Evolutionary conservation across 106 monocot species (phyloP).

Genomic region (Acorus gramineus): DNA sequence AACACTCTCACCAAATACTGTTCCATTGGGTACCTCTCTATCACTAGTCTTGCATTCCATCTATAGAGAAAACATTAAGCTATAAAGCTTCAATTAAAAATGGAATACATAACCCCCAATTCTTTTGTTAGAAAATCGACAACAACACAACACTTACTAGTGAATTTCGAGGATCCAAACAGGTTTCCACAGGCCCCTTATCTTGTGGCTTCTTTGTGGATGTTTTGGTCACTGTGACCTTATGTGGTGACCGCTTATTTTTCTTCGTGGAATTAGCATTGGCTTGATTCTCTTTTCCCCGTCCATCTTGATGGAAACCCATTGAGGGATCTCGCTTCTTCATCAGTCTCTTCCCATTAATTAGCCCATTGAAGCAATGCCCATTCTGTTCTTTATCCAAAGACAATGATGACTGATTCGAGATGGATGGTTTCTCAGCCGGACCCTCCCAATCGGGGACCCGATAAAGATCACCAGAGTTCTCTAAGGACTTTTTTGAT

Average conservation of each 20-base stretch:
- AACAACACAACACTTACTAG: too few relatives aligned
- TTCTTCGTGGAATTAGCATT: conserved; percentile 22
- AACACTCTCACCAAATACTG: conserved; percentile 15
- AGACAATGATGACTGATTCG: not conserved
- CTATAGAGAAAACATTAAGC: too few relatives aligned
- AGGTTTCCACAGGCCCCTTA: too few relatives aligned
- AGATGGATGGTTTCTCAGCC: too few relatives aligned
- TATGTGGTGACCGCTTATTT: conserved; percentile 29
- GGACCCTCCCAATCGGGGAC: too few relatives aligned
- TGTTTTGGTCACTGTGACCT: conserved; percentile 12
- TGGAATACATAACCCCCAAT: too few relatives aligned
- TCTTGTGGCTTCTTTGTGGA: conserved; percentile 6
- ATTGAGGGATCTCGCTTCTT: conserved; percentile 19
- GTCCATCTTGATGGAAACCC: conserved; percentile 11
- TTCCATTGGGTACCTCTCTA: conserved; percentile 8
- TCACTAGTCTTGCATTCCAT: not conserved
- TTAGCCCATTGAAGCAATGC: conserved; percentile 12
- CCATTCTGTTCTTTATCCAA: conserved; percentile 10
- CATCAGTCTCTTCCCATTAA: conserved; percentile 7
- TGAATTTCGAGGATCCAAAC: too few relatives aligned
- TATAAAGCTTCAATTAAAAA: too few relatives aligned
- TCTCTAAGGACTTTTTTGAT: too few relatives aligned
- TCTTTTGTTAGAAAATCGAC: too few relatives aligned
- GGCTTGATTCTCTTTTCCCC: conserved; percentile 52
- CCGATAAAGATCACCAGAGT: too few relatives aligned